phyloP scores from a whole-genome alignment of 2,329 filamentous ascomycete species.

The Clonostachys rhizophaga region DNA sequence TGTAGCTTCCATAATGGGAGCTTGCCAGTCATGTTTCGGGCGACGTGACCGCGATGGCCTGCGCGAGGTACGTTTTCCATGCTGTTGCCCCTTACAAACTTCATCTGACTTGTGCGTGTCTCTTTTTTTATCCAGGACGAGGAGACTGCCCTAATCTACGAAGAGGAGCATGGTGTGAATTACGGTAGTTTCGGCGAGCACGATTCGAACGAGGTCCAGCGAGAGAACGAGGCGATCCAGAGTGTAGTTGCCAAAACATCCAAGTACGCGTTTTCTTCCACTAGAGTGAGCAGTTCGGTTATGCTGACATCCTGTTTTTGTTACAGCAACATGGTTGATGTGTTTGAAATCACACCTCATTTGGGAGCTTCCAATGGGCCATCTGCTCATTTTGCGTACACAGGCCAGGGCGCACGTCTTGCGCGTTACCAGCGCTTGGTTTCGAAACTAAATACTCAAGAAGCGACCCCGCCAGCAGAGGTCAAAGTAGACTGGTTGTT shows the following conservation, averaged over 20 bases:
- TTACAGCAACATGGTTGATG: slow-evolving; percentile 60
- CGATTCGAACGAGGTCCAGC: slow-evolving; percentile 57
- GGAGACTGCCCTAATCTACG: slow-evolving; percentile 54
- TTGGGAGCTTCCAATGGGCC: slow-evolving; percentile 28
- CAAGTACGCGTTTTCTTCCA: slow-evolving; percentile 38
- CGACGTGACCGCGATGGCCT: slow-evolving; percentile 41
- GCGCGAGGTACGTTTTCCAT: slow-evolving; percentile 44
- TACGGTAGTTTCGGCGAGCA: slow-evolving; percentile 60
- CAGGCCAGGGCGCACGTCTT: slow-evolving; percentile 50
- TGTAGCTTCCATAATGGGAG: slow-evolving; percentile 41
- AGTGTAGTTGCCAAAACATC: slow-evolving; percentile 60
- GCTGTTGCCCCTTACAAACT: slow-evolving; percentile 2
- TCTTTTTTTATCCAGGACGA: slow-evolving; percentile 37
- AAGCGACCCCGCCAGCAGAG: slow-evolving; percentile 27
- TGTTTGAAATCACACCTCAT: slow-evolving; percentile 59
- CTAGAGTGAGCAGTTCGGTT: not conserved
- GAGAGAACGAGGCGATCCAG: slow-evolving; percentile 61
- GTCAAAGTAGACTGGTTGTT: slow-evolving; percentile 51
- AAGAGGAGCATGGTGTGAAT: slow-evolving; percentile 52
- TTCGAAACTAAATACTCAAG: slow-evolving; percentile 49
- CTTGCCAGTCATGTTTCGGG: slow-evolving; percentile 58
- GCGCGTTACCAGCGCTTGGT: slow-evolving; percentile 58
- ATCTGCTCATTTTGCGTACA: slow-evolving; percentile 37
- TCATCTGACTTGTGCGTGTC: not conserved
- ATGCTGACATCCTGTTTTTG: not conserved